Evolutionary conservation across 331 rosid species (phyloP).

Genomic region (Quercus phellos): DNA sequence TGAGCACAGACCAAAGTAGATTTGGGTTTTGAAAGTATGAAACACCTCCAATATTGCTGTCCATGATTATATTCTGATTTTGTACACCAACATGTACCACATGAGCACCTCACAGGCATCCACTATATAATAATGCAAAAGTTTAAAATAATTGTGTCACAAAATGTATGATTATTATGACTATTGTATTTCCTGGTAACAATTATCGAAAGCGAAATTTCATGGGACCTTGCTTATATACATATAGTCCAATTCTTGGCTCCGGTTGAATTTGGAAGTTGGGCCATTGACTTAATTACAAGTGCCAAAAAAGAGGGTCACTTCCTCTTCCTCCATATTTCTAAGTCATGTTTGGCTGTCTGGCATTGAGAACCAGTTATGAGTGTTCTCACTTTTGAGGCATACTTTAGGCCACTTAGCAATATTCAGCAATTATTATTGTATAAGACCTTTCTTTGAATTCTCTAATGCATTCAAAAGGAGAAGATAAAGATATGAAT

Average conservation of each 20-base stretch:
- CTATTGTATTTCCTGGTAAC: background rate
- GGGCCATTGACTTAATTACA: constrained; percentile 6
- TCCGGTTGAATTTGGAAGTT: background rate
- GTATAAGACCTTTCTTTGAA: background rate
- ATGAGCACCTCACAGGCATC: background rate
- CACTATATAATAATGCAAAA: background rate
- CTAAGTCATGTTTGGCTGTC: background rate
- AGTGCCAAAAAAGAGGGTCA: background rate
- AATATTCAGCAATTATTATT: background rate
- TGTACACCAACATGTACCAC: background rate
- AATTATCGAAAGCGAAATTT: background rate
- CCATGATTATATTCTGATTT: constrained; percentile 9
- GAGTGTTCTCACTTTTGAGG: background rate
- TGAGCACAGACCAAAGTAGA: background rate
- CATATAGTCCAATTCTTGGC: background rate
- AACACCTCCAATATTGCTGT: background rate
- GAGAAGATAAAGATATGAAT: background rate
- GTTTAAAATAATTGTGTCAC: background rate
- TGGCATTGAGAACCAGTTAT: background rate
- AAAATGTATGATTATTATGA: background rate
- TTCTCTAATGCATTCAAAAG: background rate
- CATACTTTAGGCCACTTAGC: background rate
- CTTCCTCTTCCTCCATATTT: constrained; percentile 5
- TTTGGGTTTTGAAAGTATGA: background rate
- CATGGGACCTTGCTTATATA: background rate